Base-by-base conservation (phyloP, 306 rosid genomes). In the Senna siamea region DNA sequence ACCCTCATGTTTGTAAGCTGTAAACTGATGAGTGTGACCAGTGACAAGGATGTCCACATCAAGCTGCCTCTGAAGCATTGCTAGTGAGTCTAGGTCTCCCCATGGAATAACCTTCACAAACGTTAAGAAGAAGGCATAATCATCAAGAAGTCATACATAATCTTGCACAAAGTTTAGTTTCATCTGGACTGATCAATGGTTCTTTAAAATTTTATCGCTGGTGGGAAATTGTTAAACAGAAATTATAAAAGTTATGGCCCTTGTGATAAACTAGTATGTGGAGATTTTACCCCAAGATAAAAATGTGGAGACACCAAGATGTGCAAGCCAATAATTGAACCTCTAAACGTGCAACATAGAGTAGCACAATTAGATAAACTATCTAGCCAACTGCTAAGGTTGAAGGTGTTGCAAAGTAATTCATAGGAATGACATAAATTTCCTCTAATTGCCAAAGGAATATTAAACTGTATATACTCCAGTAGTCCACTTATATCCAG, bases 1-100 rank as follows among this genome's bases (percentile, higher is more conserved):
- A 0, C 89, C 98, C 76, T 93, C 97, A 0, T 93, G 98, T 81
- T 93, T 93, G 87, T 93, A 93, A 43, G 98, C 96, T 3, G 98
- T 93, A 80, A 89, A 93, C 75, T 90, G 96, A 79, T 93, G 97
- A 5, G 98, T 93, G 72, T 93, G 98, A 47, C 98, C 98, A 6
- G 97, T 93, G 60, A 93, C 90, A 61, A 90, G 98, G 89, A 93
- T 93, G 80, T 93, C 98, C 12, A 93, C 98, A 72, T 90, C 98
- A 79, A 93, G 89, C 85, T 93, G 97, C 87, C 98, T 89, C 80
- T 90, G 97, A 60, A 90, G 86, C 98, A 90, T 93, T 51, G 98
- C 97, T 15, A 93, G 87, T 14, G 97, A 93, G 83, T 93, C 97
- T 10, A 93, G 90, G 88, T 93, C 98, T 19, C 98, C 98, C 97